Base-by-base conservation (phyloP, 495 filamentous ascomycete genomes). In the Xylona heveae region DNA sequence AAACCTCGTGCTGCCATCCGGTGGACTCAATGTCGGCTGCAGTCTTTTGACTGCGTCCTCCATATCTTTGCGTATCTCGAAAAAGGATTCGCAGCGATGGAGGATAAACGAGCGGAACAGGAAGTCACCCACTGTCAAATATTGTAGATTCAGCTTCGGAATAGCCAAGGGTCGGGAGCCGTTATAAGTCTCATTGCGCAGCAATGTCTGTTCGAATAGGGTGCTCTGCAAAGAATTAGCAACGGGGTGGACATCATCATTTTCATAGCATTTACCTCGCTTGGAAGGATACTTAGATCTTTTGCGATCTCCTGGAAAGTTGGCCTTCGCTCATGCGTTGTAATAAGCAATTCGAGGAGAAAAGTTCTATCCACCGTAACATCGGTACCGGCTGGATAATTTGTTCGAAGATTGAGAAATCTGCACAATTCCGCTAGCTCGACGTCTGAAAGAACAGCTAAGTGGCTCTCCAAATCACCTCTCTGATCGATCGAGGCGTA, bases 91-190 rank as follows among this genome's bases (percentile, higher is more conserved):
- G 39, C 72, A 81, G 15, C 88, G 69, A 46, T 92, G 79, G 3
- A 95, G 63, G 16, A 88, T 61, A 42, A 95, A 76, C 9, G 85
- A 78, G 23, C 88, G 65, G 81, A 81, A 95, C 6, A 99, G 63
- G 42, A 95, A 95, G 48, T 99, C 88, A 3, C 88, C 83, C 21
- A 93, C 68, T 5, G 81, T 85, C 17, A 99, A 64, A 48, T 99
- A 95, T 43, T 95, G 88, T 24, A 99, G 61, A 45, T 92, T 95
- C 30, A 95, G 54, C 42, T 95, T 99, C 2, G 88, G 88, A 32
- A 99, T 72, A 4, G 88, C 80, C 29, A 99, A 59, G 6, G 88
- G 83, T 17, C 68, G 68, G 22, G 84, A 82, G 23, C 85, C 88
- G 49, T 91, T 72, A 39, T 94, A 99, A 8, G 64, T 64, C 42